Conservation (phyloP, 1,139 yeast species). For the Geotrichum aggregatum region DNA sequence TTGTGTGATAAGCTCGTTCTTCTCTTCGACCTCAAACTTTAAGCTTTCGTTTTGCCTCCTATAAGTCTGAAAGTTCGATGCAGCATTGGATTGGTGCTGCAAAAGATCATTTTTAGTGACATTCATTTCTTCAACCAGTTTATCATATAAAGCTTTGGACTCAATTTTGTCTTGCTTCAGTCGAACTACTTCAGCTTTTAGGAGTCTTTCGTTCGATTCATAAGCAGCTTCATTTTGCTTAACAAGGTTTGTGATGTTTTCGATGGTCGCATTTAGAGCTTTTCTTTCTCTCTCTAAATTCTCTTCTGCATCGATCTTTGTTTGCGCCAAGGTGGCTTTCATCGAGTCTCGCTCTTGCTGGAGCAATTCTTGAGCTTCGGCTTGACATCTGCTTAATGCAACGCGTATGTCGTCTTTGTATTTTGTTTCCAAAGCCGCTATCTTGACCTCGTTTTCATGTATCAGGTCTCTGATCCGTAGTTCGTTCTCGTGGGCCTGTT, state of each 20-base stretch:
- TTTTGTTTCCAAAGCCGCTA: slow-evolving; percentile 26
- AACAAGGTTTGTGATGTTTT: slow-evolving; percentile 26
- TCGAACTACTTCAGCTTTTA: slow-evolving; percentile 23
- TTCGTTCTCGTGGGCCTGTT: slow-evolving; percentile 39
- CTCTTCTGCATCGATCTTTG: slow-evolving; percentile 11
- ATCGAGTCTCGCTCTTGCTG: slow-evolving; percentile 8
- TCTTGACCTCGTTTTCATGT: slow-evolving; percentile 22
- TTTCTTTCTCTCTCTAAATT: slow-evolving; percentile 3
- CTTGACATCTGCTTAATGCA: slow-evolving; percentile 22
- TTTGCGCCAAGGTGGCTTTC: slow-evolving; percentile 11
- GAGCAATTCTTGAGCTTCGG: slow-evolving; percentile 29
- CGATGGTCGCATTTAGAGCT: slow-evolving; percentile 11
- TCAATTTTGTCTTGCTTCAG: slow-evolving; percentile 19
- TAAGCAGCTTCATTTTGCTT: slow-evolving; percentile 28
- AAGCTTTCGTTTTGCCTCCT: slow-evolving; percentile 5
- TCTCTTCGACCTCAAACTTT: slow-evolving; percentile 1
- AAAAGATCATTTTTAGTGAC: neutral
- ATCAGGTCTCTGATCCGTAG: slow-evolving; percentile 15
- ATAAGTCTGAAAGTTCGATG: neutral
- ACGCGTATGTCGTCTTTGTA: slow-evolving; percentile 10
- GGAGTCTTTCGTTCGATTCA: slow-evolving; percentile 21
- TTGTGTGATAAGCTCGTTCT: slow-evolving; percentile 4
- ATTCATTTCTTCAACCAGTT: slow-evolving; percentile 5
- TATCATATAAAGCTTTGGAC: slow-evolving; percentile 22
- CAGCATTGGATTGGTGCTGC: slow-evolving; percentile 7